Base-by-base conservation (phyloP, 768 basidiomycete species). In the Suillus plorans region DNA sequence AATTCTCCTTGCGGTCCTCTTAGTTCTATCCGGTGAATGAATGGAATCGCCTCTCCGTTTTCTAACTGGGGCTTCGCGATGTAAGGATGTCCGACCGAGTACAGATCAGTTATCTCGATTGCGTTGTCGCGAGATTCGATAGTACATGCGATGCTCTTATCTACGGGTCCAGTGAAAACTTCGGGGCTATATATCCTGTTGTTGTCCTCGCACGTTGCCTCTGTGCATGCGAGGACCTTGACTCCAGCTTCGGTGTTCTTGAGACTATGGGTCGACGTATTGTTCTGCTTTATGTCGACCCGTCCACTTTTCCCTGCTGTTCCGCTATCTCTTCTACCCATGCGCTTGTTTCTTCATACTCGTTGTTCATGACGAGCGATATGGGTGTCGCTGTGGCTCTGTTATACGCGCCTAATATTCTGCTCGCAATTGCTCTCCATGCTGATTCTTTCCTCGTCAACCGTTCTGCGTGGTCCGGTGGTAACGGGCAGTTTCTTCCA, bases 1-100 rank as follows among this genome's bases (percentile, higher is more conserved):
- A 57, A 3, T n/a, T 71, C 68, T 1, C 71, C 71, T 14, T 60
- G 10, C 9, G 70, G 69, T 18, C 71, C 68, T 13, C 66, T 37
- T 47, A 71, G 3, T 4, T 45, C 45, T 45, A 45, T 45, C 45
- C 4, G 20, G 3, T 45, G 45, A 4, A 45, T 45, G 1, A 45
- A 45, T 1, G 9, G 45, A 20, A n/a, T 10, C 0, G n/a, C 45
- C 4, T 45, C 45, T 0, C 45, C n/a, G 0, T n/a, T 45, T 9
- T 45, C 45, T 45, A 45, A 8, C n/a, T 45, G 45, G 0, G 0
- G 8, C n/a, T 3, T n/a, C 10, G 45, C n/a, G 45, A n/a, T 3
- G 4, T 12, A 20, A 10, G 20, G 20, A 2, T 45, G n/a, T 45
- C 45, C n/a, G 1, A 45, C n/a, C 4, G n/a, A 45, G 1, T 45